Conservation (phyloP, 2,329 filamentous ascomycete genomes). For the Xylariaceae sp. region DNA sequence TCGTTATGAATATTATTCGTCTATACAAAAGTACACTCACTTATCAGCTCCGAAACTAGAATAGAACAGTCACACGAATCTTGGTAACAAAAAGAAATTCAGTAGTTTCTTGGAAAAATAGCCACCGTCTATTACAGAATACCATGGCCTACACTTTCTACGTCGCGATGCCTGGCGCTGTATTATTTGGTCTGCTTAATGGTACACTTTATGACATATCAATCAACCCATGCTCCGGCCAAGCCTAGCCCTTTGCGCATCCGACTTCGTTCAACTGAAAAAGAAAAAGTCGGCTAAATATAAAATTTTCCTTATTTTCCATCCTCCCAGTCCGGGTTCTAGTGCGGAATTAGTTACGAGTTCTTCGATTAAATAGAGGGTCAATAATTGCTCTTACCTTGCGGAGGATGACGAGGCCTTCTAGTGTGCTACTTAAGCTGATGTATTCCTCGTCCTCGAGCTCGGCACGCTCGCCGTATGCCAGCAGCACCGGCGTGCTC, state of each 20-base stretch:
- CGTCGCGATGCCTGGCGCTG: slow-evolving; percentile 9
- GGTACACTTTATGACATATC: slow-evolving; percentile 25
- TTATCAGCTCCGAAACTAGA: no score
- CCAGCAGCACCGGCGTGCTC: slow-evolving; percentile 93
- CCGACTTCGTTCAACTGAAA: neutral
- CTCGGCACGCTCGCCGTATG: slow-evolving; percentile 94
- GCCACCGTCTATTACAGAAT: slow-evolving; percentile 17
- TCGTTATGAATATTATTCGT: neutral
- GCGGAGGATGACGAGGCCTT: slow-evolving; percentile 92
- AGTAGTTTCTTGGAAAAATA: neutral
- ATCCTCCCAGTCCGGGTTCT: slow-evolving; percentile 60
- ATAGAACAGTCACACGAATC: no score
- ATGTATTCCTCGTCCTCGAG: slow-evolving; percentile 98
- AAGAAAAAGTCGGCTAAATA: neutral
- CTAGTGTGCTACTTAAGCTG: slow-evolving; percentile 84
- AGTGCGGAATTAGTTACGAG: slow-evolving; percentile 12
- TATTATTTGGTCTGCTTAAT: slow-evolving; percentile 27
- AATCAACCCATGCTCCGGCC: slow-evolving; percentile 3
- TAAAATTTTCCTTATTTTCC: slow-evolving; percentile 43
- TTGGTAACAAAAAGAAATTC: no score
- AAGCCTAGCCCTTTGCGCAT: neutral
- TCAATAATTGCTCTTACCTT: slow-evolving; percentile 67
- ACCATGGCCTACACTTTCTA: slow-evolving; percentile 15
- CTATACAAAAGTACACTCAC: no score
- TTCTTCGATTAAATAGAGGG: neutral